phyloP scores from a whole-genome alignment of 2,329 filamentous ascomycete species.

The Acephala macrosclerotiorum region DNA sequence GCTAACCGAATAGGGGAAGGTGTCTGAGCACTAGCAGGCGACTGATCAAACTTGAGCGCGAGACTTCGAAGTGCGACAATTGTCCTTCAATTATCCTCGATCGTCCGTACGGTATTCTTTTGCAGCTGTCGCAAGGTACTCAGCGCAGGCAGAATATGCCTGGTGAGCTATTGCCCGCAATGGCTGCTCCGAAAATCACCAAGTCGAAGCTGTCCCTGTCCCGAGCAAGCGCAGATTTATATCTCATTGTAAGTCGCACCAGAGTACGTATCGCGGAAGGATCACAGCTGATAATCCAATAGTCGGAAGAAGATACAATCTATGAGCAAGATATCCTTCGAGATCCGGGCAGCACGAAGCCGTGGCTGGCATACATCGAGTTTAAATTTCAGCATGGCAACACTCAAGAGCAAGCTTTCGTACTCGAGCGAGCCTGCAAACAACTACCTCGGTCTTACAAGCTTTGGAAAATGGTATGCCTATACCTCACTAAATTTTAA shows the following conservation, averaged over 20 bases:
- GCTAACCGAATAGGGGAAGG: constrained; percentile 21
- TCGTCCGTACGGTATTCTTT: constrained; percentile 26
- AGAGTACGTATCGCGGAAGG: background rate
- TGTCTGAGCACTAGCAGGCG: constrained; percentile 21
- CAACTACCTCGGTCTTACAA: constrained; percentile 96
- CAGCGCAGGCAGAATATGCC: constrained; percentile 43
- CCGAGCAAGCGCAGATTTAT: constrained; percentile 44
- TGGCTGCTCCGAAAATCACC: constrained; percentile 43
- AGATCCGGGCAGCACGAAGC: constrained; percentile 84
- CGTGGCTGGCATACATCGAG: constrained; percentile 93
- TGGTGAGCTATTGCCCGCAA: constrained; percentile 46
- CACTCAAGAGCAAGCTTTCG: constrained; percentile 81
- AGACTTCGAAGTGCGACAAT: constrained; percentile 30
- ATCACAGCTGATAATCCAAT: constrained; percentile 40
- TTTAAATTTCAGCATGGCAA: constrained; percentile 90
- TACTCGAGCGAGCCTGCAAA: constrained; percentile 89
- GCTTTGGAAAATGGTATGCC: constrained; percentile 87
- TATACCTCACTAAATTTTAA: constrained; percentile 1
- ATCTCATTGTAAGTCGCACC: constrained; percentile 44
- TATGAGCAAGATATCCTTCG: constrained; percentile 97
- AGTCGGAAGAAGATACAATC: constrained; percentile 87
- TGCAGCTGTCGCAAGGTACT: constrained; percentile 35
- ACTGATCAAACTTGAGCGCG: constrained; percentile 32
- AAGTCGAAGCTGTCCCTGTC: constrained; percentile 40
- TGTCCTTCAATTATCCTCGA: constrained; percentile 24